These are phyloP conservation scores for Fusarium sp. DNA, from an alignment of 2,329 filamentous ascomycete genomes.

Conservation along the genomic window DNA sequence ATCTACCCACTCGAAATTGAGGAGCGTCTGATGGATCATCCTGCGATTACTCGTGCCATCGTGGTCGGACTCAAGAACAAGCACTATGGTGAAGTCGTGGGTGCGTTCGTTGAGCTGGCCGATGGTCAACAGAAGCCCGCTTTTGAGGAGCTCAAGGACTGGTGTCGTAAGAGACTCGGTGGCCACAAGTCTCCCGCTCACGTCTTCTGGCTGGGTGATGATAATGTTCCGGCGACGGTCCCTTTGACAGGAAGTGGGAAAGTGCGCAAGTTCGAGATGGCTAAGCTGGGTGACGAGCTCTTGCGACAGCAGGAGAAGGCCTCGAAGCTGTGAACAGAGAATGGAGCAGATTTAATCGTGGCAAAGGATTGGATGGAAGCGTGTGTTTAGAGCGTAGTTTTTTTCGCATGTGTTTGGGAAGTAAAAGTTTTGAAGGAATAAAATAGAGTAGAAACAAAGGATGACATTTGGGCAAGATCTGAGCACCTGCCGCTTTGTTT, in stretches of 20 bases:
- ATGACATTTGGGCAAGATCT: background rate
- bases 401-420: background rate
- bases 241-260: constrained; percentile 80
- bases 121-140: constrained; percentile 56
- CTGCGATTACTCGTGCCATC: constrained; percentile 71
- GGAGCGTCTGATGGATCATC: constrained; percentile 75
- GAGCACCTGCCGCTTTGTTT: background rate
- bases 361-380: background rate
- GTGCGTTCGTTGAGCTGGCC: constrained; percentile 68
- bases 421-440: background rate
- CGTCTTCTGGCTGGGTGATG: constrained; percentile 80
- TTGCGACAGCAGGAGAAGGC: constrained; percentile 62
- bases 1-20: constrained; percentile 82
- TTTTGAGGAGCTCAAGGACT: constrained; percentile 69
- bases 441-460: background rate
- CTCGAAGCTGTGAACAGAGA: constrained; percentile 58
- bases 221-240: constrained; percentile 65
- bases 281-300: constrained; percentile 66
- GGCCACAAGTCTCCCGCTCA: constrained; percentile 77
- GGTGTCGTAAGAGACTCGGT: constrained; percentile 72
- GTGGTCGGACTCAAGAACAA: constrained; percentile 77
- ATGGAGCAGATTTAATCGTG: background rate
- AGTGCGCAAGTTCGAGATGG: constrained; percentile 76
- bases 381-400: constrained; percentile 6
- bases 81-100: constrained; percentile 81